Evolutionary conservation across 345 rosid species (phyloP).

Genomic region (Dovyalis caffra): DNA sequence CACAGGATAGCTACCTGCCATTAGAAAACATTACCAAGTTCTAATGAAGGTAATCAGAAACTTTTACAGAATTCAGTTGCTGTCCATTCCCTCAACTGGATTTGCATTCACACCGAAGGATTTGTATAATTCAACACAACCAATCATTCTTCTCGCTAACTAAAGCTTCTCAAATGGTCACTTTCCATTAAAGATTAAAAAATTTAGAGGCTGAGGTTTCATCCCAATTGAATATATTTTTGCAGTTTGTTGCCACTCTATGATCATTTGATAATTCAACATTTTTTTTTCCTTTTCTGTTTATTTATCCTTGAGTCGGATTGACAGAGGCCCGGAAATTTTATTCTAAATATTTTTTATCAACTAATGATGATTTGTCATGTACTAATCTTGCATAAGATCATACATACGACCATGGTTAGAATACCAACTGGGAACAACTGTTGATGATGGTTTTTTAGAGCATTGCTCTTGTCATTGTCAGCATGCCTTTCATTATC

Average conservation of each 20-base stretch:
- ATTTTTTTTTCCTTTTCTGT: not conserved
- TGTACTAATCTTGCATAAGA: not conserved
- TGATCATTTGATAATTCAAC: slow-evolving; percentile 1
- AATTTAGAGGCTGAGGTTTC: slow-evolving; percentile 22
- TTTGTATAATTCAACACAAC: not conserved
- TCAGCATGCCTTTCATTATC: slow-evolving; percentile 10
- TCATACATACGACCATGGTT: slow-evolving; percentile 7
- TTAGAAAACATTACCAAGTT: not conserved
- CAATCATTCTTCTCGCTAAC: not conserved
- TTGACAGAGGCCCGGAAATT: slow-evolving; percentile 14
- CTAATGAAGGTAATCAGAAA: not conserved
- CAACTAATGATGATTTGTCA: not conserved
- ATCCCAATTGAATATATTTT: slow-evolving; percentile 16
- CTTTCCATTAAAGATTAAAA: slow-evolving; percentile 22
- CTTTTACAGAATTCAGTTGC: not conserved
- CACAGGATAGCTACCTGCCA: not conserved
- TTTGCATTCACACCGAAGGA: not conserved
- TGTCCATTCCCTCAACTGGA: no score
- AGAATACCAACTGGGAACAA: not conserved
- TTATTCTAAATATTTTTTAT: not conserved
- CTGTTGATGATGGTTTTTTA: slow-evolving; percentile 6
- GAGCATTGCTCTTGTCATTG: slow-evolving; percentile 23
- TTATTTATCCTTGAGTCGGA: not conserved
- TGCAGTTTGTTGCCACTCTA: slow-evolving; percentile 11
- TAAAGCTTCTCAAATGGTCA: slow-evolving; percentile 12